Evolutionary conservation across 345 rosid genomes (phyloP).

Genomic region (Moricandia moricandioides): DNA sequence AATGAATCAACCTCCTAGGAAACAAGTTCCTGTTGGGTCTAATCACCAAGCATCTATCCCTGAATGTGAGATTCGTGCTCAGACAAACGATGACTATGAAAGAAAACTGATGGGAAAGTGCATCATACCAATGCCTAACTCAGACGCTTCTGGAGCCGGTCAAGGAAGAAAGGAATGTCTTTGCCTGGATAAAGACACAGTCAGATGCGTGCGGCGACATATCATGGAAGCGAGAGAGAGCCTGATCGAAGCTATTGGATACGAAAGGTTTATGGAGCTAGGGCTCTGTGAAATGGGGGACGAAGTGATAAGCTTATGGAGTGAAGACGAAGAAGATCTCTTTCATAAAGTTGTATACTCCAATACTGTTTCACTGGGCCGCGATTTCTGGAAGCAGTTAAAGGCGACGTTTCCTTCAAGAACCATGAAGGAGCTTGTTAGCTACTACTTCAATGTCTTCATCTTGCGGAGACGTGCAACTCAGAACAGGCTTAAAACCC

Average conservation of each 20-base stretch:
- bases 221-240: constrained; percentile 61
- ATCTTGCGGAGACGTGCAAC: constrained; percentile 59
- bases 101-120: constrained; percentile 53
- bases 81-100: constrained; percentile 31
- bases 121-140: constrained; percentile 57
- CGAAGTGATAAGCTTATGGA: constrained; percentile 59
- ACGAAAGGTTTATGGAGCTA: constrained; percentile 45
- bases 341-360: constrained; percentile 57
- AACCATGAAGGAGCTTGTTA: constrained; percentile 55
- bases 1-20: constrained; percentile 39
- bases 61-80: constrained; percentile 8
- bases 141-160: constrained; percentile 34
- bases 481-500: constrained; percentile 63
- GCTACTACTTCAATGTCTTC: constrained; percentile 84
- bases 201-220: constrained; percentile 65
- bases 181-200: constrained; percentile 54
- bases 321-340: constrained; percentile 57
- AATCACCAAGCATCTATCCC: constrained; percentile 74
- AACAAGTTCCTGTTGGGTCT: constrained; percentile 56
- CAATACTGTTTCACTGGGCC: constrained; percentile 53
- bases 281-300: constrained; percentile 86
- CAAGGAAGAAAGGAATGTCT: constrained; percentile 50
- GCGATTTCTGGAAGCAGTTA: constrained; percentile 63
- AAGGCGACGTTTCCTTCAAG: constrained; percentile 53
- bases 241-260: constrained; percentile 49